phyloP scores from a whole-genome alignment of 2,329 filamentous ascomycete species.

The Xylariaceae sp. region DNA sequence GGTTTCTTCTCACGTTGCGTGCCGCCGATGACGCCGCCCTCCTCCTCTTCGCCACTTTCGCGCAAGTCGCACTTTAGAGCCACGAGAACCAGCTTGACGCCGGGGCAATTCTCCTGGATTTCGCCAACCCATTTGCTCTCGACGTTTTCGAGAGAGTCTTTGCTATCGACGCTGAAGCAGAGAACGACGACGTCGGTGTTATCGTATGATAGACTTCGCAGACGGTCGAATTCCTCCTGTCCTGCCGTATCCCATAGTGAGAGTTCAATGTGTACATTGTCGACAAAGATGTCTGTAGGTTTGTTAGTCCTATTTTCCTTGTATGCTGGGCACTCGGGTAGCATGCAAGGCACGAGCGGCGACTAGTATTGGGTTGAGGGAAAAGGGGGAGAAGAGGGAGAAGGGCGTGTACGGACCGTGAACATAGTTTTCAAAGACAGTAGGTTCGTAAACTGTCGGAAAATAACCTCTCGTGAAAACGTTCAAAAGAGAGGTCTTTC shows the following conservation, averaged over 20 bases:
- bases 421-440: constrained; percentile 98
- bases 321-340: not conserved
- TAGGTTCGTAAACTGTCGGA: constrained; percentile 96
- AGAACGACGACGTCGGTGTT: constrained; percentile 99
- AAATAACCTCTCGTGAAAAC: constrained; percentile 99
- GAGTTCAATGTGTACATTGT: constrained; percentile 92
- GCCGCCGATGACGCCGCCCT: constrained; percentile 34
- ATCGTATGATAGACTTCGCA: constrained; percentile 91
- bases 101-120: constrained; percentile 95
- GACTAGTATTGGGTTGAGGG: not conserved
- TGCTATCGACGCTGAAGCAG: constrained; percentile 95
- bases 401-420: constrained; percentile 59
- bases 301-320: not conserved
- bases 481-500: constrained; percentile 94
- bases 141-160: constrained; percentile 95
- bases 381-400: not conserved
- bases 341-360: not conserved
- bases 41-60: constrained; percentile 68
- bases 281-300: constrained; percentile 84
- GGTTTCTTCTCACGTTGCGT: constrained; percentile 56
- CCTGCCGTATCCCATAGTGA: constrained; percentile 98
- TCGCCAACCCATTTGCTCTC: constrained; percentile 98
- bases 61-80: constrained; percentile 95
- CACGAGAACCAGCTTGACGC: constrained; percentile 89
- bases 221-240: constrained; percentile 96